phyloP scores from a whole-genome alignment of 164 flowering plant genomes.

The Tetracentron sinense region DNA sequence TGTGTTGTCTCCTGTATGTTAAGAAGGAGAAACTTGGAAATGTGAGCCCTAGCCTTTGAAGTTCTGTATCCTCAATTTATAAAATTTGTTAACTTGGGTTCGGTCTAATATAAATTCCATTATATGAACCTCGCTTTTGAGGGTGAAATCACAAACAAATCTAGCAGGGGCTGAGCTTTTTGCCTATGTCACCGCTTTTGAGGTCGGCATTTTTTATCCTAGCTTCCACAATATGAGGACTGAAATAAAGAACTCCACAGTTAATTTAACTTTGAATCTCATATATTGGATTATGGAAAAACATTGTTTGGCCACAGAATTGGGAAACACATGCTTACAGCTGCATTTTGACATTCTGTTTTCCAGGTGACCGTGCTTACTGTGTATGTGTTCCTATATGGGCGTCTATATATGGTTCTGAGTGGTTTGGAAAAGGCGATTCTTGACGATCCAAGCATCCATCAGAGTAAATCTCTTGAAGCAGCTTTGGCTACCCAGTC shows the following conservation, averaged over 20 bases:
- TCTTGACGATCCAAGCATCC: slow-evolving; percentile 47
- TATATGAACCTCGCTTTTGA: no score
- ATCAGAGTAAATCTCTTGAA: slow-evolving; percentile 68
- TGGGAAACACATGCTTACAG: background rate
- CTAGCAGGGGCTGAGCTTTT: no score
- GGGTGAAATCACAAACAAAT: no score
- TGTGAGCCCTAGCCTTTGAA: background rate
- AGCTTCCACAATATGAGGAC: background rate
- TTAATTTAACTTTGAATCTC: background rate
- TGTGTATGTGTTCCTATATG: slow-evolving; percentile 84
- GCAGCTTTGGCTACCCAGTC: slow-evolving; percentile 81
- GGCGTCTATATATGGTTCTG: slow-evolving; percentile 84
- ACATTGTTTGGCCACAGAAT: background rate
- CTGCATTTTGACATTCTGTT: slow-evolving; percentile 7
- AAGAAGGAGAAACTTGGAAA: background rate
- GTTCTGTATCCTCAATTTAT: background rate
- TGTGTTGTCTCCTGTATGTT: background rate
- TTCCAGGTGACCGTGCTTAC: slow-evolving; percentile 88
- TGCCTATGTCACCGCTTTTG: no score
- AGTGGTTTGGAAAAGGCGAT: slow-evolving; percentile 86
- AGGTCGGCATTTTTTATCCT: background rate
- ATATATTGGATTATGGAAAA: no score
- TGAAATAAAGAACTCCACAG: background rate
- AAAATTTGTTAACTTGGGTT: background rate
- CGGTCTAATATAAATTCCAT: no score